Conservation (phyloP, 129 eudicot genomes). For the Helianthus tuberosus region DNA sequence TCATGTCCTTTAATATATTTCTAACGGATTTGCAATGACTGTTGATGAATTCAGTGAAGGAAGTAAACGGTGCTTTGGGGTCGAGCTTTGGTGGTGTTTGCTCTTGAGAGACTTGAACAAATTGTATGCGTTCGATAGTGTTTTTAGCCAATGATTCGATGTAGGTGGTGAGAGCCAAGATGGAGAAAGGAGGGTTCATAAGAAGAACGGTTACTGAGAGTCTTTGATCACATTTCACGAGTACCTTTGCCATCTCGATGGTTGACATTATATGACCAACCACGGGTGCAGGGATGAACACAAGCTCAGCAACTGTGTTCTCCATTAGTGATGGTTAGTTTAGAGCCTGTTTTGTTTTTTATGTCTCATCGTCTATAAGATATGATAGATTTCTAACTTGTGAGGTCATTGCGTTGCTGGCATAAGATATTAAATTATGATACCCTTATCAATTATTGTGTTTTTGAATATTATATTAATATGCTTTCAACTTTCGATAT, state of each 20-base stretch:
- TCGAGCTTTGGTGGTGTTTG: background rate
- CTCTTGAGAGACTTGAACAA: too few relatives aligned
- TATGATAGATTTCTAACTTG: background rate
- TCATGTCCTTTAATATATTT: background rate
- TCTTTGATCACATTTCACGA: conserved; percentile 29
- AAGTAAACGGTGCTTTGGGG: background rate
- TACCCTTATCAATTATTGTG: too few relatives aligned
- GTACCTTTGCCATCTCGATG: conserved; percentile 37
- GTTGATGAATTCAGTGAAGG: conserved; percentile 19
- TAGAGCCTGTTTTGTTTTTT: background rate
- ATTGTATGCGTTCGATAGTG: conserved; percentile 2
- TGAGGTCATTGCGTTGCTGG: conserved; percentile 1
- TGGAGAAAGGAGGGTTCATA: conserved; percentile 18
- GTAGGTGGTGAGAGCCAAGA: conserved; percentile 13
- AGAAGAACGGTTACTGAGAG: conserved; percentile 33
- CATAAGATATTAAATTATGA: too few relatives aligned
- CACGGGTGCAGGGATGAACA: conserved; percentile 43
- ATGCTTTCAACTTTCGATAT: too few relatives aligned
- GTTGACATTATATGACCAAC: conserved; percentile 41
- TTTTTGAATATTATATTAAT: too few relatives aligned
- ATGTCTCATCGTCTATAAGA: background rate
- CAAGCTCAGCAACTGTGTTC: conserved; percentile 23
- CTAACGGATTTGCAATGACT: conserved; percentile 21
- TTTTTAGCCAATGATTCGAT: conserved; percentile 17
- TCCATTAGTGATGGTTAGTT: background rate